Evolutionary conservation across 164 flowering plant species (phyloP).

Genomic region (Vitis rupestris): DNA sequence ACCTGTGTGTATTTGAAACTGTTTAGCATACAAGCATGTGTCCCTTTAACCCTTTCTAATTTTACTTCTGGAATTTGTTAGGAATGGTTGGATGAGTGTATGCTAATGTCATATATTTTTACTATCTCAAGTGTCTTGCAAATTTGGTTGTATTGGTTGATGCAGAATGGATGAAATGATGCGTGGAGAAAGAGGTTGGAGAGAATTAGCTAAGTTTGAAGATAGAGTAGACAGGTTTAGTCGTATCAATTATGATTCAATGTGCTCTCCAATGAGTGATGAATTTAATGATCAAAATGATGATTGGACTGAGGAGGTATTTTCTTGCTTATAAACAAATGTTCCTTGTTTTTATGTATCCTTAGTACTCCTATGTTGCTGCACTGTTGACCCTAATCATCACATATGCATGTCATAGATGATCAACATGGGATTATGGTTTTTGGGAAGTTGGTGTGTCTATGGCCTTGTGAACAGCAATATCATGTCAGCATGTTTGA

Average conservation of each 20-base stretch:
- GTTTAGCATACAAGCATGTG: too few relatives aligned
- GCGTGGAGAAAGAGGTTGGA: slow-evolving; percentile 99
- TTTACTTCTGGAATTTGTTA: too few relatives aligned
- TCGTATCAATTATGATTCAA: slow-evolving; percentile 86
- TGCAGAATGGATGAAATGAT: slow-evolving; percentile 99
- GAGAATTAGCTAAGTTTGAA: slow-evolving; percentile 86
- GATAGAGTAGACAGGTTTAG: slow-evolving; percentile 84
- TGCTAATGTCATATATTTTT: too few relatives aligned
- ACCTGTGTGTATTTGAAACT: too few relatives aligned
- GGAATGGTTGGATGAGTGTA: too few relatives aligned
- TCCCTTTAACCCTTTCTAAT: too few relatives aligned
- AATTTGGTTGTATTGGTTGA: not conserved
- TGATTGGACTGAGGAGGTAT: slow-evolving; percentile 96
- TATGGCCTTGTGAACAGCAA: too few relatives aligned
- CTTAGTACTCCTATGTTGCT: not conserved
- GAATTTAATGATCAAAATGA: slow-evolving; percentile 52
- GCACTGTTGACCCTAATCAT: not conserved
- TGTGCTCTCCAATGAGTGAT: slow-evolving; percentile 80
- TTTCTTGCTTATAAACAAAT: not conserved
- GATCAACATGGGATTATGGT: not conserved
- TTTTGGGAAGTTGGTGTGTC: too few relatives aligned
- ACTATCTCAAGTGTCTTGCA: too few relatives aligned
- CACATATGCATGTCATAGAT: not conserved
- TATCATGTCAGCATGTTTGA: too few relatives aligned
- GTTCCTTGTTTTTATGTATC: not conserved